Evolutionary conservation across 148 eudicot species (phyloP).

Genomic region (Silene latifolia): DNA sequence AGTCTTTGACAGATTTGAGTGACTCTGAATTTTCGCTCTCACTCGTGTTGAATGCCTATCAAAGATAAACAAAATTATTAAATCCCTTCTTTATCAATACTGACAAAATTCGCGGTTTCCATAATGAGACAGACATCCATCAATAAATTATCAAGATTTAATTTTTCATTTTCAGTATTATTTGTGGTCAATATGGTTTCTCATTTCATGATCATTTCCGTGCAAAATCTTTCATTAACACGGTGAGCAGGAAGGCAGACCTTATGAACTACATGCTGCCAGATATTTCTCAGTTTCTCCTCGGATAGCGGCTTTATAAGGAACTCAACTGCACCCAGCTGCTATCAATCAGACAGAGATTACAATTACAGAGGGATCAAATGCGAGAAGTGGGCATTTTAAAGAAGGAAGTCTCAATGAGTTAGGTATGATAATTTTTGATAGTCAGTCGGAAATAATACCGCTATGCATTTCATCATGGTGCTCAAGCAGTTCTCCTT

Average conservation of each 20-base stretch:
- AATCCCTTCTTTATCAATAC: neutral
- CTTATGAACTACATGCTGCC: conserved; percentile 93
- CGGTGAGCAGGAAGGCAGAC: conserved; percentile 22
- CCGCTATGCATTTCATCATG: conserved; percentile 89
- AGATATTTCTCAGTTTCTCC: conserved; percentile 73
- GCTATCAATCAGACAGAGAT: conserved; percentile 10
- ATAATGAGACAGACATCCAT: too few relatives aligned
- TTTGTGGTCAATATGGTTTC: neutral
- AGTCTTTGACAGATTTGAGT: conserved; percentile 46
- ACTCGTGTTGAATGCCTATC: conserved; percentile 66
- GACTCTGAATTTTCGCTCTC: conserved; percentile 45
- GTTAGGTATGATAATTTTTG: neutral
- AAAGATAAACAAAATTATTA: conserved; percentile 8
- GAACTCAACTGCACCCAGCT: conserved; percentile 92
- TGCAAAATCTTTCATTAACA: neutral
- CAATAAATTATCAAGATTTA: too few relatives aligned
- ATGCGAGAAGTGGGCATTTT: neutral
- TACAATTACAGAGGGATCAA: conserved; percentile 1
- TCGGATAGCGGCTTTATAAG: conserved; percentile 69
- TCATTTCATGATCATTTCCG: neutral
- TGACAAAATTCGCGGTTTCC: neutral
- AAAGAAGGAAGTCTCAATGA: neutral
- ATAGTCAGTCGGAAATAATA: conserved; percentile 25
- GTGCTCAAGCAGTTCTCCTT: conserved; percentile 56
- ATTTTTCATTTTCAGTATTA: neutral